These are phyloP conservation scores for Kwoniella shivajii DNA, from an alignment of 1,284 basidiomycete species.

Conservation along the genomic window DNA sequence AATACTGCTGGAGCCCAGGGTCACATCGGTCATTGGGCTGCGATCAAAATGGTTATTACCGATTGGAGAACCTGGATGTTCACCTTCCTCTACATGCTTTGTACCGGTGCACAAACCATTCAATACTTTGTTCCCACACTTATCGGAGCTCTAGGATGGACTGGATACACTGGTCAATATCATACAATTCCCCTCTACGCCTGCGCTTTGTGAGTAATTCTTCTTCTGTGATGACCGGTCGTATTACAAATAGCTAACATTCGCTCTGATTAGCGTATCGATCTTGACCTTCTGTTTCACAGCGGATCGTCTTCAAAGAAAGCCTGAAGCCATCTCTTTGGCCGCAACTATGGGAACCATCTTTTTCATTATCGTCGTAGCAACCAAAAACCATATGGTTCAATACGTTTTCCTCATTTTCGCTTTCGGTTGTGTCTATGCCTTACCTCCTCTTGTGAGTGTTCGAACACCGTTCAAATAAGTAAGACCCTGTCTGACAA, in stretches of 20 bases:
- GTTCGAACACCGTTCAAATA: background rate
- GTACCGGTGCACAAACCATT: conserved; percentile 56
- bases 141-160: conserved; percentile 44
- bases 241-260: background rate
- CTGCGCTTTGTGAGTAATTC: conserved; percentile 30
- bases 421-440: conserved; percentile 56
- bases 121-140: conserved; percentile 57
- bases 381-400: conserved; percentile 48
- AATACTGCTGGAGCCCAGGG: conserved; percentile 39
- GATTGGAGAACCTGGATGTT: conserved; percentile 48
- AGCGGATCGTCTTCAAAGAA: conserved; percentile 54
- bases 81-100: conserved; percentile 52
- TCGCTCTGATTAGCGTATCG: conserved; percentile 23
- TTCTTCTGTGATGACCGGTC: too few relatives aligned
- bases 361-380: conserved; percentile 55
- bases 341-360: conserved; percentile 42
- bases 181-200: conserved; percentile 58
- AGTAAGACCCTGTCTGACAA: background rate
- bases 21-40: conserved; percentile 48
- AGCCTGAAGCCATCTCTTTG: conserved; percentile 51
- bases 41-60: conserved; percentile 49
- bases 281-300: conserved; percentile 55
- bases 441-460: conserved; percentile 53
- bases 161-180: conserved; percentile 54
- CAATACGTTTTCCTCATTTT: conserved; percentile 58